Conservation (phyloP, 169 alveolate species). For the Plasmodium yoelii region DNA sequence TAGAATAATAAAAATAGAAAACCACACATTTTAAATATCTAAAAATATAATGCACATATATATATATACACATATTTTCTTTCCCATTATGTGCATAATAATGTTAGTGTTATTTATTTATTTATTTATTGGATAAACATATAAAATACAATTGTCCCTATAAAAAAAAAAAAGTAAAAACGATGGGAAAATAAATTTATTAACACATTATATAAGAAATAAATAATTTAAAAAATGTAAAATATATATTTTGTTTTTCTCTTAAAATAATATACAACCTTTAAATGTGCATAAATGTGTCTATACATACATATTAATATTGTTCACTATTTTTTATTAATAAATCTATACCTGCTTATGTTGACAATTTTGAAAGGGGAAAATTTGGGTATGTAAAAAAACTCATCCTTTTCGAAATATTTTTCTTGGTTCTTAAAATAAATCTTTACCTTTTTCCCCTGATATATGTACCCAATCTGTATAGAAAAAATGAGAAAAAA, state of each 20-base stretch:
- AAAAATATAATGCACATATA: too few relatives aligned
- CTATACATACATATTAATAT: not conserved
- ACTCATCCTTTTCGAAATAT: slow-evolving; percentile 36
- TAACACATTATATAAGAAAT: not conserved
- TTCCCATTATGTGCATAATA: not conserved
- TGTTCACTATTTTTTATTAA: not conserved
- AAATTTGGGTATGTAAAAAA: slow-evolving; percentile 37
- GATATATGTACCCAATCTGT: slow-evolving; percentile 32
- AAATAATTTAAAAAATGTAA: not conserved
- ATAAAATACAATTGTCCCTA: slow-evolving; percentile 38
- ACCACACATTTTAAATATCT: too few relatives aligned
- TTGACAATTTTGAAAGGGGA: slow-evolving; percentile 16
- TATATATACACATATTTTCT: not conserved
- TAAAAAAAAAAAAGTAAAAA: slow-evolving; percentile 3
- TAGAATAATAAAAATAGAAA: too few relatives aligned
- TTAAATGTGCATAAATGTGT: not conserved
- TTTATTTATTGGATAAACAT: slow-evolving; percentile 36
- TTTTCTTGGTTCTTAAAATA: slow-evolving; percentile 22
- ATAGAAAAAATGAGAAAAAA: slow-evolving; percentile 4
- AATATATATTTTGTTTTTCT: not conserved
- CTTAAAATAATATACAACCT: not conserved
- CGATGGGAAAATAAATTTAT: not conserved
- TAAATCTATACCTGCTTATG: slow-evolving; percentile 22
- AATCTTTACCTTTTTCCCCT: slow-evolving; percentile 40
- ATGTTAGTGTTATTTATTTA: not conserved